Evolutionary conservation across 345 rosid species (phyloP).

Genomic region (Citropsis articulata): DNA sequence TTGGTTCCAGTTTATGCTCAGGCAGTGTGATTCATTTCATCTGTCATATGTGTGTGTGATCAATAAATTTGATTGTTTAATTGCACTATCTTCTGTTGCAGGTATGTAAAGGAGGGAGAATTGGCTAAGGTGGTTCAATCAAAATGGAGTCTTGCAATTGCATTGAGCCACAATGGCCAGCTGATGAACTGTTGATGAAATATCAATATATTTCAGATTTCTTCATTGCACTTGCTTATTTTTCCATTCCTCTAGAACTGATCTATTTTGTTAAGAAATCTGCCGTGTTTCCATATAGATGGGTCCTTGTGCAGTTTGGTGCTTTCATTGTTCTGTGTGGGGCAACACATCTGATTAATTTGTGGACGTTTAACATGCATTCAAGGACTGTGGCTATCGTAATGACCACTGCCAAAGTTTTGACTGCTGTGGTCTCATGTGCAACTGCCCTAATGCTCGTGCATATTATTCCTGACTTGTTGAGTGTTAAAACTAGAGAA

Average conservation of each 20-base stretch:
- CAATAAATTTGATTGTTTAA: neutral
- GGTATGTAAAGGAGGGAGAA: constrained; percentile 31
- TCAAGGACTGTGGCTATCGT: constrained; percentile 75
- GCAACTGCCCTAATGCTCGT: constrained; percentile 97
- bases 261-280: constrained; percentile 98
- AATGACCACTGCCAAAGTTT: constrained; percentile 73
- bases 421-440: constrained; percentile 92
- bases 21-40: neutral
- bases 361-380: constrained; percentile 86
- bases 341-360: constrained; percentile 87
- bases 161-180: constrained; percentile 93
- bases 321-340: constrained; percentile 99
- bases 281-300: constrained; percentile 82
- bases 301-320: constrained; percentile 99
- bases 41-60: neutral
- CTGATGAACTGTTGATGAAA: constrained; percentile 87
- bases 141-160: constrained; percentile 88
- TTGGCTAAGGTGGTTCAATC: constrained; percentile 13
- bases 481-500: constrained; percentile 92
- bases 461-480: constrained; percentile 89
- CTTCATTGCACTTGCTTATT: constrained; percentile 96
- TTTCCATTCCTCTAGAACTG: constrained; percentile 93
- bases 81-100: constrained; percentile 10
- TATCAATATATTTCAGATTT: constrained; percentile 98
- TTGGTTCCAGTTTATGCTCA: neutral